Evolutionary conservation across 495 filamentous ascomycete species (phyloP).

Genomic region (Trichoderma erinaceum): DNA sequence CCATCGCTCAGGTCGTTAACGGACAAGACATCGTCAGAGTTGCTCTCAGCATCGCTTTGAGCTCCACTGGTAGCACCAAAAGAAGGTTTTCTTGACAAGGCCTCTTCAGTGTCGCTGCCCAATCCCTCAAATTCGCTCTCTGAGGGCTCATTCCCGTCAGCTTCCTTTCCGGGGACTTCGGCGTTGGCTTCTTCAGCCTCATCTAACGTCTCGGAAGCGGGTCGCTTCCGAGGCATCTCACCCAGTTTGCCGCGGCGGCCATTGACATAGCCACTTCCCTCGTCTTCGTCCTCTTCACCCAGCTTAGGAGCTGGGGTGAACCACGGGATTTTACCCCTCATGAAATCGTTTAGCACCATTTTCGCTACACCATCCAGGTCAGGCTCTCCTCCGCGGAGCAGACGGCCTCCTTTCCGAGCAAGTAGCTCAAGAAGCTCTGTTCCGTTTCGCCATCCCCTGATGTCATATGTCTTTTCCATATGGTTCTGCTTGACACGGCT

Average conservation of each 20-base stretch:
- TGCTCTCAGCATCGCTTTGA: conserved; percentile 21
- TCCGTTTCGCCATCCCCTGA: conserved; percentile 66
- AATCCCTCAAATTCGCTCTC: conserved; percentile 51
- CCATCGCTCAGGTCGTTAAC: not conserved
- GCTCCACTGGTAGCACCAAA: conserved; percentile 8
- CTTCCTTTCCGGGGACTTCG: conserved; percentile 20
- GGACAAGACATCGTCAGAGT: not conserved
- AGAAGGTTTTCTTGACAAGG: conserved; percentile 1
- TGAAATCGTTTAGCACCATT: conserved; percentile 91
- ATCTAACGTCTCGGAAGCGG: conserved; percentile 24
- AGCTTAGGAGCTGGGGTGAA: conserved; percentile 71
- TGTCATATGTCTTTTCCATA: conserved; percentile 85
- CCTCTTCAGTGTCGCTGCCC: conserved; percentile 42
- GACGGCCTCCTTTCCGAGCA: conserved; percentile 76
- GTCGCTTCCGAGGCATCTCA: conserved; percentile 53
- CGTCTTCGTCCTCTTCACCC: conserved; percentile 45
- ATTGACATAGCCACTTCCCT: conserved; percentile 49
- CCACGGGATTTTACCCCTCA: conserved; percentile 93
- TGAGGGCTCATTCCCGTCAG: conserved; percentile 17
- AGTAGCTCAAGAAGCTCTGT: conserved; percentile 81
- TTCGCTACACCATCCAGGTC: conserved; percentile 71
- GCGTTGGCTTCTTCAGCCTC: conserved; percentile 25
- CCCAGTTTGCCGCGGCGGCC: conserved; percentile 50
- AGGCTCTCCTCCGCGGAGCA: conserved; percentile 84
- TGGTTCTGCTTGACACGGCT: conserved; percentile 75